Percentiles rank a stretch among this genome's conserved stretches.
phyloP scores from a whole-genome alignment of 1,139 yeast species.

The Meyerozyma sp. region DNA sequence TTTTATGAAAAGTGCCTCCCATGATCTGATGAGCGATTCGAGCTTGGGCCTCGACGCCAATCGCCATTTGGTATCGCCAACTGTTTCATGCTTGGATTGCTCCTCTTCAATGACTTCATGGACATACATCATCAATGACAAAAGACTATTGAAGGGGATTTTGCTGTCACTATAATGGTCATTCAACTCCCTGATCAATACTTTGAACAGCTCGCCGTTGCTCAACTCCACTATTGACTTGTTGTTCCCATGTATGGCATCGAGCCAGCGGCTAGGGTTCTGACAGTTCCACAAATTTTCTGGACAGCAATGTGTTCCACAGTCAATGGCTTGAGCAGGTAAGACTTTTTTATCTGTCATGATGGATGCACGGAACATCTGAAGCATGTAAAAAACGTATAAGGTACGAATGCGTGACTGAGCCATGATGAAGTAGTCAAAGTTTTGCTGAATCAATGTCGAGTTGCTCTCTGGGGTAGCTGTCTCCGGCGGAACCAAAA shows the following conservation, averaged over 20 bases:
- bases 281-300: constrained; percentile 70
- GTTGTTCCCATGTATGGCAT: constrained; percentile 10
- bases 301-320: constrained; percentile 70
- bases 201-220: constrained; percentile 50
- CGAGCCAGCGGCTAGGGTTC: constrained; percentile 54
- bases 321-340: constrained; percentile 50
- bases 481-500: constrained; percentile 49
- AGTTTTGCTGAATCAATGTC: constrained; percentile 40
- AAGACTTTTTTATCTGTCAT: constrained; percentile 55
- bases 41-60: constrained; percentile 53
- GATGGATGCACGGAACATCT: constrained; percentile 64
- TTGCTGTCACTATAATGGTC: constrained; percentile 37
- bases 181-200: constrained; percentile 44
- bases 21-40: constrained; percentile 48
- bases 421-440: constrained; percentile 70
- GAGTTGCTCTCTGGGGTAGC: constrained; percentile 6
- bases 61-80: constrained; percentile 48
- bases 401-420: constrained; percentile 86
- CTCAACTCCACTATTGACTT: constrained; percentile 45
- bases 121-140: constrained; percentile 64
- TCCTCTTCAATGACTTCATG: constrained; percentile 65
- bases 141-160: constrained; percentile 51
- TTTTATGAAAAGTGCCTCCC: constrained; percentile 59
- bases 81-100: constrained; percentile 23
- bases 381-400: constrained; percentile 70